Evolutionary conservation across 1,284 basidiomycete species (phyloP), one percentile per base, ranked within the genome.

Genomic region (Trichosporon sp.): DNA sequence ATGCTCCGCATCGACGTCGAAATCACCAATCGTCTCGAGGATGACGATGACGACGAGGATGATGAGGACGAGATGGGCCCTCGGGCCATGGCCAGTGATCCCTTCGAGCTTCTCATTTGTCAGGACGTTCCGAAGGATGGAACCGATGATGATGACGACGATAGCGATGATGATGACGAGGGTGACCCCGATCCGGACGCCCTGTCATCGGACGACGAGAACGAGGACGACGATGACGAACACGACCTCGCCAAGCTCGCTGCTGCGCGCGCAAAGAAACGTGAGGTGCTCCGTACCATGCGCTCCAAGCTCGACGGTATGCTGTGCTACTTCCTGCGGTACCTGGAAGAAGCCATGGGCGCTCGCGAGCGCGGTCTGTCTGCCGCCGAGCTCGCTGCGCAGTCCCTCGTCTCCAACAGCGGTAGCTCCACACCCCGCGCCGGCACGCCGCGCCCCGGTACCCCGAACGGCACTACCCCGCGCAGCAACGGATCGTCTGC

Each of bases 1-100:
- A 92, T 95, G 61, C 91, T 99, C 51, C 91, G 96, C 81, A 94
- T 99, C 71, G 97, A 99, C 81, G 96, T 98, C 63, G 96, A 99
- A 84, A 97, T 99, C 66, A 96, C 98, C 83, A 92, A 96, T 21
- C 94, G 96, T 78, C 82, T 96, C 2, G 96, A 98, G 81, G 95
- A 98, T 76, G 86, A 96, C 19, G 96, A 97, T 79, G 90, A 91
- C 8, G 87, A 87, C 12, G 87, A 90, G 77, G 87, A 90, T 12
- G 87, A 87, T 1, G 91, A 91, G 21, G 73, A 69, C 26, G 71
- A 68, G 10, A 72, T 70, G 6, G 19, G 19, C 8, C 69, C 74
- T 14, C 63, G 67, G 14, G 70, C 92, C 12, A 91, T 91, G 74
- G 90, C 91, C 64, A 80, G 91, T 21, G 93, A 97, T 83, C 92